Evolutionary conservation across 768 basidiomycete genomes (phyloP).

Genomic region (Cystofilobasidium capitatum): DNA sequence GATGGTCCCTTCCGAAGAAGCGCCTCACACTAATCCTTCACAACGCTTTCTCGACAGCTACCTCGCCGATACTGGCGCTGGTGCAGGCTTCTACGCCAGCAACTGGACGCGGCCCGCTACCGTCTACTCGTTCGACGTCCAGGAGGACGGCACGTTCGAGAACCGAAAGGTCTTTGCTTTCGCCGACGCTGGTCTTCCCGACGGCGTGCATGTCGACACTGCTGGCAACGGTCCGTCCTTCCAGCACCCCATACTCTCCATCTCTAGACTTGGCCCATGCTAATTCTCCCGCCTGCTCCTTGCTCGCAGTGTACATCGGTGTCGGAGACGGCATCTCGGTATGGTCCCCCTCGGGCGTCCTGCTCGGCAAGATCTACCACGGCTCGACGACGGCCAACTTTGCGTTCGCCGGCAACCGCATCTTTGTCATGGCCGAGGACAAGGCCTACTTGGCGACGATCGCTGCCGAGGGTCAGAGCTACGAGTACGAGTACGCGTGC

Average conservation of each 20-base stretch:
- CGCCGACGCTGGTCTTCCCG: conserved; percentile 30
- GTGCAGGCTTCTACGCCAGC: background rate
- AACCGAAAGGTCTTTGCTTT: conserved; percentile 35
- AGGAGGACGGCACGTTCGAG: conserved; percentile 31
- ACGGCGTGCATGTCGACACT: conserved; percentile 28
- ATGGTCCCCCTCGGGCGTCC: conserved; percentile 33
- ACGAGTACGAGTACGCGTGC: conserved; percentile 6
- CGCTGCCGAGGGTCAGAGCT: conserved; percentile 14
- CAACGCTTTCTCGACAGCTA: background rate
- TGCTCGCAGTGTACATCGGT: conserved; percentile 36
- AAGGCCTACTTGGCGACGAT: conserved; percentile 23
- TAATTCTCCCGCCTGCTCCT: conserved; percentile 34
- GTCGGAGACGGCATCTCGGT: conserved; percentile 36
- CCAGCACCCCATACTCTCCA: too few species aligned
- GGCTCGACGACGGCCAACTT: conserved; percentile 26
- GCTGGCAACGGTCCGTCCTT: background rate
- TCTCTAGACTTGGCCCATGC: too few species aligned
- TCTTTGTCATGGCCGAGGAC: conserved; percentile 24
- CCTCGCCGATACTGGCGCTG: conserved; percentile 2
- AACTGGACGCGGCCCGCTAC: background rate
- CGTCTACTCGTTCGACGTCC: conserved; percentile 36
- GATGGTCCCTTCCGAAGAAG: background rate
- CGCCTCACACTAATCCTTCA: too few species aligned
- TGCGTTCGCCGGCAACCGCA: conserved; percentile 1
- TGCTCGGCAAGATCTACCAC: conserved; percentile 38